These are phyloP conservation scores for Climacium dendroides DNA, from an alignment of 225 moss, liverwort and hornwort species.

Conservation along the genomic window DNA sequence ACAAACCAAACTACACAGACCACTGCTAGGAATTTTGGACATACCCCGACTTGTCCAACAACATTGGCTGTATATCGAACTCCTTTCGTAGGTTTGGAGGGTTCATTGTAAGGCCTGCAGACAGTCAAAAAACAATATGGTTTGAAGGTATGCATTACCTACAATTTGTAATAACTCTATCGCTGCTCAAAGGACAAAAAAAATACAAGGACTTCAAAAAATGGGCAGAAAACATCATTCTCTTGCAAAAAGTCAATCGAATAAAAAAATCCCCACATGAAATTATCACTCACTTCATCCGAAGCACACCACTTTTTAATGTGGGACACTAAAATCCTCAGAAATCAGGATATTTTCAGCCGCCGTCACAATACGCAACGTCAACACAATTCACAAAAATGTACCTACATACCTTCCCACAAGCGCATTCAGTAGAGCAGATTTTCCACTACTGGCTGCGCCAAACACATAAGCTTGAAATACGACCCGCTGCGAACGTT, in stretches of 20 bases:
- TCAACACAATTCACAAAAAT: background rate
- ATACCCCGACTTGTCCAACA: constrained; percentile 89
- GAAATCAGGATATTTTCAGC: background rate
- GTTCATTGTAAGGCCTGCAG: constrained; percentile 78
- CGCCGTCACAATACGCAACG: background rate
- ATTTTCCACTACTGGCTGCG: constrained; percentile 79
- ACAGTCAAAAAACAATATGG: background rate
- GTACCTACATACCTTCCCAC: constrained; percentile 66
- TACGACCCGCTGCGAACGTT: constrained; percentile 69
- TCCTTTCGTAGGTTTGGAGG: constrained; percentile 51
- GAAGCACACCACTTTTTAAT: background rate
- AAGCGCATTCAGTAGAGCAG: constrained; percentile 79
- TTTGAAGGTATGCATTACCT: background rate
- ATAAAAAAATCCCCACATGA: background rate
- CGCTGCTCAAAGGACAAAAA: background rate
- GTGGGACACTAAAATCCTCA: background rate
- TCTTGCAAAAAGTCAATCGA: background rate
- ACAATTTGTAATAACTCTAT: background rate
- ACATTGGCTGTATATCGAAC: constrained; percentile 54
- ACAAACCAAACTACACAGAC: background rate
- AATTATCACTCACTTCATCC: background rate
- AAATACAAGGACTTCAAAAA: background rate
- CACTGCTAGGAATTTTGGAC: background rate
- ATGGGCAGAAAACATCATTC: background rate
- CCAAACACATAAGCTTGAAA: constrained; percentile 92